Evolutionary conservation across 257 asterid genomes (phyloP).

Genomic region (Nemophila menziesii): DNA sequence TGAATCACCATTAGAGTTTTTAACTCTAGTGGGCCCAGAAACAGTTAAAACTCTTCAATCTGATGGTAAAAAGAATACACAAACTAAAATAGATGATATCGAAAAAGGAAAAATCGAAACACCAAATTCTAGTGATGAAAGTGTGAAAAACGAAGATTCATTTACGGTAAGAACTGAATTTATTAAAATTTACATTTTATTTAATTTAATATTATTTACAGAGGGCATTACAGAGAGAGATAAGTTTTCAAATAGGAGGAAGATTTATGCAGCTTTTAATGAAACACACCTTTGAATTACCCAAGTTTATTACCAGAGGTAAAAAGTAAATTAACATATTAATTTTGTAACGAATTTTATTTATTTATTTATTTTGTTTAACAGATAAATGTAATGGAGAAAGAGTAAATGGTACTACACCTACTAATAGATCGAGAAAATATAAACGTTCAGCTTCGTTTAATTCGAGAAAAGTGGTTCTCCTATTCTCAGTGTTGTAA

Average conservation of each 20-base stretch:
- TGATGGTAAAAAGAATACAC: slow-evolving; percentile 20
- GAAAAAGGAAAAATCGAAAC: slow-evolving; percentile 49
- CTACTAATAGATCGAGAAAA: slow-evolving; percentile 60
- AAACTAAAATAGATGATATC: slow-evolving; percentile 30
- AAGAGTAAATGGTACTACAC: slow-evolving; percentile 37
- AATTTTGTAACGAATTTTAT: too few relatives aligned
- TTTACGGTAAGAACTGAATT: slow-evolving; percentile 32
- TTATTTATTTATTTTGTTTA: background rate
- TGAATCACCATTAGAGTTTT: slow-evolving; percentile 4
- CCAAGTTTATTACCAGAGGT: slow-evolving; percentile 80
- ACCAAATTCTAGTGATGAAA: slow-evolving; percentile 26
- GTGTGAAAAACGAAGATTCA: slow-evolving; percentile 36
- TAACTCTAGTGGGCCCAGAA: slow-evolving; percentile 14
- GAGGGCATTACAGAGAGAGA: slow-evolving; percentile 59
- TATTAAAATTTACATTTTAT: background rate
- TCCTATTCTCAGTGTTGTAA: slow-evolving; percentile 81
- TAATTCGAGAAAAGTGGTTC: slow-evolving; percentile 85
- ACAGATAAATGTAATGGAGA: slow-evolving; percentile 44
- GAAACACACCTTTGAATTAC: slow-evolving; percentile 57
- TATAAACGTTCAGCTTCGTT: slow-evolving; percentile 82
- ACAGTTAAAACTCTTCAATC: slow-evolving; percentile 30
- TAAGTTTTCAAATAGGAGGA: slow-evolving; percentile 58
- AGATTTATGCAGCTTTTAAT: slow-evolving; percentile 68
- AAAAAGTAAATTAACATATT: too few relatives aligned
- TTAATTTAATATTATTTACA: slow-evolving; percentile 19